These are phyloP conservation scores for Lagenidium giganteum DNA, from an alignment of 352 stramenopile species.

Conservation along the genomic window DNA sequence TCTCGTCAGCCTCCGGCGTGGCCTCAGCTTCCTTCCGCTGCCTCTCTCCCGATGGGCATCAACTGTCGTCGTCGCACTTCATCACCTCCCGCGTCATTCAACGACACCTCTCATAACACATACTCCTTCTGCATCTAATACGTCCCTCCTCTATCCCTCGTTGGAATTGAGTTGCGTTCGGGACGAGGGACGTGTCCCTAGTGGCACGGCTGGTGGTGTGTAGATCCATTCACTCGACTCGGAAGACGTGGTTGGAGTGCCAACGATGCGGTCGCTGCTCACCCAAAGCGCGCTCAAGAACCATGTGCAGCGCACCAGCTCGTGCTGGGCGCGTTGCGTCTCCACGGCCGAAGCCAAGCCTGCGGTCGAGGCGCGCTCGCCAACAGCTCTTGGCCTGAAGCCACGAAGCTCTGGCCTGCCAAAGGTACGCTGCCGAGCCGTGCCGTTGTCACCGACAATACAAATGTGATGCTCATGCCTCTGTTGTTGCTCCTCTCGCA, in stretches of 20 bases:
- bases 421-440: constrained; percentile 27
- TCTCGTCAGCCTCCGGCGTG: no score
- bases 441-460: not conserved
- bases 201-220: constrained; percentile 10
- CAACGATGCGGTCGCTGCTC: constrained; percentile 14
- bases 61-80: no score
- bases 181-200: no score
- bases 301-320: constrained; percentile 21
- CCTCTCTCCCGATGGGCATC: no score
- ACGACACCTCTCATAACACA: no score
- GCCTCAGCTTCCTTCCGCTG: no score
- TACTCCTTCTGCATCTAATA: no score
- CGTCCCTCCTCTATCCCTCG: no score
- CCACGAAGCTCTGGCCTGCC: constrained; percentile 40
- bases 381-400: constrained; percentile 62
- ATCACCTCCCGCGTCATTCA: no score
- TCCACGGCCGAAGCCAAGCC: constrained; percentile 26
- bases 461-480: not conserved
- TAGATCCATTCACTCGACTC: constrained; percentile 14
- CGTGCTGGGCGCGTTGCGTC: constrained; percentile 35
- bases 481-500: constrained; percentile 15
- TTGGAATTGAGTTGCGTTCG: no score
- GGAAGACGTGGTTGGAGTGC: not conserved
- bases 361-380: constrained; percentile 29
- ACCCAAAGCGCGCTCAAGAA: constrained; percentile 22